Percentiles rank a stretch among this genome's conserved stretches.
These are phyloP conservation scores for Scutellaria barbata DNA, from an alignment of 257 asterid species.

Conservation along the genomic window DNA sequence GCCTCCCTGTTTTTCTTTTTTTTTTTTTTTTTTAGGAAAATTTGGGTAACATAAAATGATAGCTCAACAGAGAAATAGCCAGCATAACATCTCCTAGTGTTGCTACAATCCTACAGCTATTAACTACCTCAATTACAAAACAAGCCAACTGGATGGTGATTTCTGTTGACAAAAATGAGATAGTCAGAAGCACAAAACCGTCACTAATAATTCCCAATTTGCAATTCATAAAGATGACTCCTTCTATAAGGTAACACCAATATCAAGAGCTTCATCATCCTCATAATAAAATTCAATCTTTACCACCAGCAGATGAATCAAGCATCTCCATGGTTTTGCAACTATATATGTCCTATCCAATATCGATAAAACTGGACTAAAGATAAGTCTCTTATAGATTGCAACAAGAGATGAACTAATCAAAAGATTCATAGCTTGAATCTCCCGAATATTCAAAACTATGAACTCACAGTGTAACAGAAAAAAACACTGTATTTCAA, in stretches of 20 bases:
- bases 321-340: not conserved
- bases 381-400: too few species aligned
- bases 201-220: not conserved
- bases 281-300: not conserved
- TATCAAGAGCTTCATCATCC: constrained; percentile 4
- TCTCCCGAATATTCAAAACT: too few species aligned
- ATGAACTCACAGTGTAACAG: too few species aligned
- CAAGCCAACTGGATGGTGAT: not conserved
- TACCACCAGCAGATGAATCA: not conserved
- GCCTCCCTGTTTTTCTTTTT: too few species aligned
- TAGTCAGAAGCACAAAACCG: not conserved
- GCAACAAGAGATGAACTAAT: too few species aligned
- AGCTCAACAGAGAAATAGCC: not conserved
- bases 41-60: not conserved
- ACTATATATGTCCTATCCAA: not conserved
- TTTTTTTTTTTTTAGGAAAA: too few species aligned
- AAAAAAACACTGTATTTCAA: too few species aligned
- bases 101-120: not conserved
- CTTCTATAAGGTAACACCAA: not conserved
- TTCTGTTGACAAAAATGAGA: not conserved
- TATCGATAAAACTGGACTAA: not conserved
- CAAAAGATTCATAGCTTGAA: too few species aligned
- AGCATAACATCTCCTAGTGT: not conserved
- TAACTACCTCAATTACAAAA: not conserved
- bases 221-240: not conserved